These are phyloP conservation scores for Phytophthora cryptogea DNA, from an alignment of 352 stramenopile genomes.

Conservation along the genomic window DNA sequence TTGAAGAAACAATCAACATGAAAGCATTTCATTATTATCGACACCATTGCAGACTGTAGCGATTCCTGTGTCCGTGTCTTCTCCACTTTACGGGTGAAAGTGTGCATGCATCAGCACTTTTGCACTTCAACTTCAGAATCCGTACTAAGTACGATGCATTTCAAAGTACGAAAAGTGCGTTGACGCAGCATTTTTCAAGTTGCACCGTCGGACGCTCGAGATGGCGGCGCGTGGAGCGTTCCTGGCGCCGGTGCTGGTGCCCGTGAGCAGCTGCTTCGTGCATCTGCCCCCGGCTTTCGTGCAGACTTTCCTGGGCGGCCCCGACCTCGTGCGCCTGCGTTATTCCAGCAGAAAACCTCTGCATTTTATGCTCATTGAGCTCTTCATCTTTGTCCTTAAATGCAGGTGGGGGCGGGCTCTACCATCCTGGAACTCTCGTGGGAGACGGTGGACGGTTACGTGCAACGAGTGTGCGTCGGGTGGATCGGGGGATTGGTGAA, in stretches of 20 bases:
- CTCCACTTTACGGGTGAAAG: no score
- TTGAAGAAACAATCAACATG: not conserved
- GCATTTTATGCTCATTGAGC: not conserved
- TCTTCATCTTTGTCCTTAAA: not conserved
- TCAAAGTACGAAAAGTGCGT: constrained; percentile 27
- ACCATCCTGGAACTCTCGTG: constrained; percentile 79
- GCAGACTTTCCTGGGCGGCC: constrained; percentile 54
- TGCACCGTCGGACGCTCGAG: not conserved
- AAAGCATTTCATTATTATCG: no score
- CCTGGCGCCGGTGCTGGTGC: constrained; percentile 64
- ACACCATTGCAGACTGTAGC: no score
- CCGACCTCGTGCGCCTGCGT: constrained; percentile 34
- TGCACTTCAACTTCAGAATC: constrained; percentile 23
- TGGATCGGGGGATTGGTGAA: constrained; percentile 73
- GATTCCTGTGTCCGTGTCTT: no score
- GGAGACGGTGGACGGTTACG: constrained; percentile 81
- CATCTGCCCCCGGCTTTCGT: constrained; percentile 71
- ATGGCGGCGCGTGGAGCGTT: constrained; percentile 60
- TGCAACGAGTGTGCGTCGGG: constrained; percentile 70
- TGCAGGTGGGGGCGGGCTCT: constrained; percentile 43
- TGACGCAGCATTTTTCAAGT: constrained; percentile 28
- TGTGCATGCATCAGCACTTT: no score
- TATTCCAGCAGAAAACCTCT: not conserved
- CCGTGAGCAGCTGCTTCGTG: constrained; percentile 73
- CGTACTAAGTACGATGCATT: constrained; percentile 23